Evolutionary conservation across 2,329 filamentous ascomycete genomes (phyloP).

Genomic region (Monilinia polystroma): DNA sequence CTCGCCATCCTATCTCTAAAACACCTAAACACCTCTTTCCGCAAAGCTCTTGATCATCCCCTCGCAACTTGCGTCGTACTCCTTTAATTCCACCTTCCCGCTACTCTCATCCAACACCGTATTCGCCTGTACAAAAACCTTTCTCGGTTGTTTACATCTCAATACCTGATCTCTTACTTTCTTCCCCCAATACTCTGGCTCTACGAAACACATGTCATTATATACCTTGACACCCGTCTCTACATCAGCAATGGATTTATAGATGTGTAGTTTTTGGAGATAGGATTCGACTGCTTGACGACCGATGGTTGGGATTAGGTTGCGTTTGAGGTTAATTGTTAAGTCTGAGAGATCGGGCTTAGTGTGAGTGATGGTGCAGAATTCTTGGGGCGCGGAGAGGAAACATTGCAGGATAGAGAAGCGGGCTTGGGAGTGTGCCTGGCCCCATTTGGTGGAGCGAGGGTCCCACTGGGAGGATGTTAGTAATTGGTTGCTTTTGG

Average conservation of each 20-base stretch:
- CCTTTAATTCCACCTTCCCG: constrained; percentile 72
- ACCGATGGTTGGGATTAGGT: constrained; percentile 81
- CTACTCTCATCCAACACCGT: constrained; percentile 68
- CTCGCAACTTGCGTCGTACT: constrained; percentile 78
- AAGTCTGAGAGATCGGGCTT: constrained; percentile 72
- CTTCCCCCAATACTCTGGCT: constrained; percentile 77
- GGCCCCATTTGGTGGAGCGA: constrained; percentile 86
- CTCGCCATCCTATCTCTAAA: constrained; percentile 5
- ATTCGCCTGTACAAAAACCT: constrained; percentile 93
- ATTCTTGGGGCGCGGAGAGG: constrained; percentile 80
- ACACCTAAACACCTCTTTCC: constrained; percentile 48
- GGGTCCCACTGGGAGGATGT: constrained; percentile 68
- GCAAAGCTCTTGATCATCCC: constrained; percentile 84
- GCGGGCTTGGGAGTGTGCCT: constrained; percentile 86
- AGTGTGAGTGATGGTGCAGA: constrained; percentile 76
- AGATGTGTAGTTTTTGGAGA: constrained; percentile 87
- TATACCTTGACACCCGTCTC: constrained; percentile 77
- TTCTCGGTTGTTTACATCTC: constrained; percentile 75
- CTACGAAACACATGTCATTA: constrained; percentile 77
- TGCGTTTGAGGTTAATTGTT: constrained; percentile 77
- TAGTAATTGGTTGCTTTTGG: background rate
- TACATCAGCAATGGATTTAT: constrained; percentile 86
- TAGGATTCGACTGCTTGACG: constrained; percentile 80
- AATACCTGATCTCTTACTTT: constrained; percentile 75
- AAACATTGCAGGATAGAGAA: constrained; percentile 86